Conservation (phyloP, 345 rosid species). For the Citropsis articulata region DNA sequence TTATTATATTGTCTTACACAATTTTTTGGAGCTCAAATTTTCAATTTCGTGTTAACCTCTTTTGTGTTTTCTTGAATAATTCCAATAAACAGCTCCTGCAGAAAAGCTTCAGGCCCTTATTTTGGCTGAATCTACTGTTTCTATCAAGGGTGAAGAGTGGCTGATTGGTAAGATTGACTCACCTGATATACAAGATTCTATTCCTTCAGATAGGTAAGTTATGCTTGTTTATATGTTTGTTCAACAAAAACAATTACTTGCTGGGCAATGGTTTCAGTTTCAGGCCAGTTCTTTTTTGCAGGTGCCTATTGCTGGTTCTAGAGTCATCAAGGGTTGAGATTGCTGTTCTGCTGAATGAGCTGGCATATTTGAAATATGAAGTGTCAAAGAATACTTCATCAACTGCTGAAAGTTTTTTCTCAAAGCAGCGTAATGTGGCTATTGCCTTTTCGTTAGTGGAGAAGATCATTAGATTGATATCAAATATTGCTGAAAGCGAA, state of each 20-base stretch:
- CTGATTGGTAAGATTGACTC: constrained; percentile 51
- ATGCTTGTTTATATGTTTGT: constrained; percentile 5
- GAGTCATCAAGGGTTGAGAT: constrained; percentile 86
- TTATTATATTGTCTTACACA: not conserved
- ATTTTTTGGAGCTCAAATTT: not conserved
- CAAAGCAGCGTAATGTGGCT: constrained; percentile 64
- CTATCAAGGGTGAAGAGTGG: constrained; percentile 72
- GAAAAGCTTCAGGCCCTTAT: constrained; percentile 81
- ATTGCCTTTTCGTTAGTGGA: constrained; percentile 75
- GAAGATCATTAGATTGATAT: constrained; percentile 64
- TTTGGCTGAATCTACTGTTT: constrained; percentile 69
- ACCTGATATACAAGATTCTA: constrained; percentile 45
- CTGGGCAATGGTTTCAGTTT: constrained; percentile 7
- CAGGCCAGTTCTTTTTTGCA: constrained; percentile 27
- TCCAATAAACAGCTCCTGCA: constrained; percentile 57
- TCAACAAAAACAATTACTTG: not conserved
- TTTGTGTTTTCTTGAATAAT: not conserved
- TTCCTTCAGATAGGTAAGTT: constrained; percentile 64
- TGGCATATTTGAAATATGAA: constrained; percentile 81
- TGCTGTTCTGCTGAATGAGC: constrained; percentile 78
- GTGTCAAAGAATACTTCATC: constrained; percentile 57
- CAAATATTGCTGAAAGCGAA: constrained; percentile 53
- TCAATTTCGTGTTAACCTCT: constrained; percentile 16
- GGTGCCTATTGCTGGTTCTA: constrained; percentile 84
- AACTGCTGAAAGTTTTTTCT: constrained; percentile 40